A percentile compares a stretch with the other conserved stretches of the same genome.
Evolutionary conservation across 2,329 filamentous ascomycete genomes (phyloP).

Genomic region (Apiospora malaysiana): DNA sequence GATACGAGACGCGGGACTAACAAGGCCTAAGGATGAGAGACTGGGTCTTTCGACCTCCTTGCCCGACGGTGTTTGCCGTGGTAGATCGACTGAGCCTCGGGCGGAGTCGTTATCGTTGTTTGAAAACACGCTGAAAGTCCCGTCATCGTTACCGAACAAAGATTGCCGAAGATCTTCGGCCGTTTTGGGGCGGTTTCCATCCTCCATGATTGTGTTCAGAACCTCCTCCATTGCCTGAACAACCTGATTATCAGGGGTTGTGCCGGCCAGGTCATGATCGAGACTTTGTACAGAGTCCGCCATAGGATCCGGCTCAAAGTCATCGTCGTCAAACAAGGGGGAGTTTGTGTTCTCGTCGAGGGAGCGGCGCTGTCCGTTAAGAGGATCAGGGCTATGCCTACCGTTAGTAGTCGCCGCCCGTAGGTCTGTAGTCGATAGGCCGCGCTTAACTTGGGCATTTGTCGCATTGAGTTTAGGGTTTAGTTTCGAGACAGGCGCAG

Average conservation of each 20-base stretch:
- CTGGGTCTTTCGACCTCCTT: slow-evolving; percentile 75
- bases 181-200: slow-evolving; percentile 65
- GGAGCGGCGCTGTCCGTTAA: slow-evolving; percentile 63
- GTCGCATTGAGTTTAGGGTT: slow-evolving; percentile 44
- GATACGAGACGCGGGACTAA: slow-evolving; percentile 84
- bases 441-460: slow-evolving; percentile 43
- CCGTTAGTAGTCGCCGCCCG: slow-evolving; percentile 45
- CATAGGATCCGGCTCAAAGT: slow-evolving; percentile 73
- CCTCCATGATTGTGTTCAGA: slow-evolving; percentile 89
- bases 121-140: slow-evolving; percentile 56
- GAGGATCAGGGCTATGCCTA: slow-evolving; percentile 45
- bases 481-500: slow-evolving; percentile 50
- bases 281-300: slow-evolving; percentile 78
- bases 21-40: slow-evolving; percentile 87
- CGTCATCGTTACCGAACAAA: slow-evolving; percentile 65
- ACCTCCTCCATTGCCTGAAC: slow-evolving; percentile 94
- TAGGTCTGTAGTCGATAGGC: slow-evolving; percentile 57
- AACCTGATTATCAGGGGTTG: slow-evolving; percentile 74
- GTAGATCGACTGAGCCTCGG: slow-evolving; percentile 44
- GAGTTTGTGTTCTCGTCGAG: slow-evolving; percentile 67
- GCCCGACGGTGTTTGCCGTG: slow-evolving; percentile 31
- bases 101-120: slow-evolving; percentile 63
- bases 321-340: slow-evolving; percentile 82
- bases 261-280: slow-evolving; percentile 70
- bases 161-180: slow-evolving; percentile 70